Base-by-base conservation (phyloP, 2,329 filamentous ascomycete species). In the Penicillium nordicum region DNA sequence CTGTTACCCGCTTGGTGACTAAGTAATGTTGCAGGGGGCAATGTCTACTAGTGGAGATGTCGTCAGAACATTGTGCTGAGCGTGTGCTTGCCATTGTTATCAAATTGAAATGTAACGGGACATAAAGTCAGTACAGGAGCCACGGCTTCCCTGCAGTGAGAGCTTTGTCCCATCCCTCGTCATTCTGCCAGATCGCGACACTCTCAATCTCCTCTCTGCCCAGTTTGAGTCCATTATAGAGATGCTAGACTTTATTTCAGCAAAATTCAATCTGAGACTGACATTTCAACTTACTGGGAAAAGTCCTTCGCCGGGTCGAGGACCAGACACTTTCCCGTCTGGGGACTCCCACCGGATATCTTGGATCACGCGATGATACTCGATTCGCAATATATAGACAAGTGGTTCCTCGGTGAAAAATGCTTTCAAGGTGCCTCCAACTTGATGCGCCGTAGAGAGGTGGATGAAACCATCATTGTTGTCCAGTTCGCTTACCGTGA, bases 121-220 rank as follows among this genome's bases (percentile, higher is more conserved):
- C 43, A 37, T 34, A 18, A n/a, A 30, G 32, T 55, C 56, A 74
- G 55, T 69, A 73, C 49, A 72, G 38, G 34, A 75, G 67, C 73
- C 73, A 75, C 23, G 70, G 68, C 37, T 66, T 71, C 12, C 71
- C 69, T 45, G 67, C 63, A 21, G 57, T 50, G 21, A 75, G 61
- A 29, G 71, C 69, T 40, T 69, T 67, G 41, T 75, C 70, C 73
- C 73, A 75, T 41, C 72, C 70, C 30, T 61, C 55, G 3, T 74
- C 67, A 55, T 75, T 75, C 34, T 67, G 69, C 73, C 70, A 75
- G 27, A 72, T 63, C 14, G 67, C 67, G 25, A 74, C 57, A 53
- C 72, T 75, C 54, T 75, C 73, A 12, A 75, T 65, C 54, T 75
- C 71, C 4, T 73, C 64, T 41, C 61, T 71, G 5, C 73, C 73